Conservation (phyloP, 2,329 filamentous ascomycete species). For the Diaporthe citriasiana region DNA sequence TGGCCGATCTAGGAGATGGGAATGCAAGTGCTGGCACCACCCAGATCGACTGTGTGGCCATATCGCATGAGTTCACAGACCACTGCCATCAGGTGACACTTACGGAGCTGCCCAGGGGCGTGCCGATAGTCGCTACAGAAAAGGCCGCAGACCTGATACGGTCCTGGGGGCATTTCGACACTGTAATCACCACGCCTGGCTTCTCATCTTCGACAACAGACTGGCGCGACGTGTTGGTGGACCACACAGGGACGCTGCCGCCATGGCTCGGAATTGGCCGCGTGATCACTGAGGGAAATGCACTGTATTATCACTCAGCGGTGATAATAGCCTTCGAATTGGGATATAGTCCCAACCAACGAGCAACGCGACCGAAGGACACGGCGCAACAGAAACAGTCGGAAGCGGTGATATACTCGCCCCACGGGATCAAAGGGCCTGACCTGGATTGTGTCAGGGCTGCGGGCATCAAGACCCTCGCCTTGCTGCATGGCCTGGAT, state of each 20-base stretch:
- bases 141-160: conserved; percentile 70
- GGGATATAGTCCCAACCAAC: conserved; percentile 29
- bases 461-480: conserved; percentile 65
- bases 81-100: conserved; percentile 76
- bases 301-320: conserved; percentile 73
- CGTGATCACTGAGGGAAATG: conserved; percentile 66
- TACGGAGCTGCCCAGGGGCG: conserved; percentile 63
- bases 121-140: conserved; percentile 72
- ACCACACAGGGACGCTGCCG: conserved; percentile 58
- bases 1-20: conserved; percentile 62
- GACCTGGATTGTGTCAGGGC: conserved; percentile 60
- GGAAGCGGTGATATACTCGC: conserved; percentile 74
- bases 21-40: conserved; percentile 44
- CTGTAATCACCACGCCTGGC: conserved; percentile 63
- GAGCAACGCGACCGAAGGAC: conserved; percentile 42
- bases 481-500: conserved; percentile 75
- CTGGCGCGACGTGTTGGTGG: conserved; percentile 47
- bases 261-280: conserved; percentile 73
- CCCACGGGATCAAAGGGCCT: conserved; percentile 69
- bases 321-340: conserved; percentile 68
- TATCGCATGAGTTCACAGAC: conserved; percentile 78
- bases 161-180: conserved; percentile 71
- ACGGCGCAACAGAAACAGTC: conserved; percentile 47
- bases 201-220: conserved; percentile 53
- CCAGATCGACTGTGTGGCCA: conserved; percentile 70